These are phyloP conservation scores for Furcasterigmium sp. DNA, from an alignment of 2,329 filamentous ascomycete species.

Conservation along the genomic window DNA sequence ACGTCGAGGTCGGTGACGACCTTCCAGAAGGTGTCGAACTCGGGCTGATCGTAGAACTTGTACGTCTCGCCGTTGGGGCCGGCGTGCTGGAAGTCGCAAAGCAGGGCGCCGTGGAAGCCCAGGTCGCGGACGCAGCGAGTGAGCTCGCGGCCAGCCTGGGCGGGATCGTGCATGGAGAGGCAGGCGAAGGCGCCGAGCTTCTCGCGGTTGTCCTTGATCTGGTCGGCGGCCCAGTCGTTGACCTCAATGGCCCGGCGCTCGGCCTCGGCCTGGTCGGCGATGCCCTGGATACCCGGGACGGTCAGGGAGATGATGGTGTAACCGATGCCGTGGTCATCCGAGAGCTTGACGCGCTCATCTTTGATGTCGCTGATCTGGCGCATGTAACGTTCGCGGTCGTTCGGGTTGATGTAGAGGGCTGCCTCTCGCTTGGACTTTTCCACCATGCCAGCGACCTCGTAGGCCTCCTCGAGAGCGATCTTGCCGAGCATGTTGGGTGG, in stretches of 20 bases:
- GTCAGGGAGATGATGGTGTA: too few relatives aligned
- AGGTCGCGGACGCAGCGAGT: constrained; percentile 47
- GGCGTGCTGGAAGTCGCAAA: constrained; percentile 57
- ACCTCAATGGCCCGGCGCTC: constrained; percentile 34
- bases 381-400: too few relatives aligned
- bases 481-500: too few relatives aligned
- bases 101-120: constrained; percentile 56
- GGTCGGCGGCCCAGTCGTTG: constrained; percentile 32
- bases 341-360: too few relatives aligned
- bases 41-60: constrained; percentile 58
- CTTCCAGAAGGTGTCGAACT: constrained; percentile 59
- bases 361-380: too few relatives aligned
- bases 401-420: too few relatives aligned
- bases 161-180: constrained; percentile 48
- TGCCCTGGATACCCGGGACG: constrained; percentile 31
- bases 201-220: constrained; percentile 30
- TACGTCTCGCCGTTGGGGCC: constrained; percentile 53
- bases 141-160: constrained; percentile 43
- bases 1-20: constrained; percentile 54
- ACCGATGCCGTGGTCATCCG: too few relatives aligned
- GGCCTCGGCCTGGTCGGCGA: constrained; percentile 33
- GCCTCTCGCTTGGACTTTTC: too few relatives aligned
- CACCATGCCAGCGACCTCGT: too few relatives aligned
- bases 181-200: constrained; percentile 41
- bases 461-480: too few relatives aligned